These are phyloP conservation scores for Vaccinium darrowii DNA, from an alignment of 148 eudicot species.

Conservation along the genomic window DNA sequence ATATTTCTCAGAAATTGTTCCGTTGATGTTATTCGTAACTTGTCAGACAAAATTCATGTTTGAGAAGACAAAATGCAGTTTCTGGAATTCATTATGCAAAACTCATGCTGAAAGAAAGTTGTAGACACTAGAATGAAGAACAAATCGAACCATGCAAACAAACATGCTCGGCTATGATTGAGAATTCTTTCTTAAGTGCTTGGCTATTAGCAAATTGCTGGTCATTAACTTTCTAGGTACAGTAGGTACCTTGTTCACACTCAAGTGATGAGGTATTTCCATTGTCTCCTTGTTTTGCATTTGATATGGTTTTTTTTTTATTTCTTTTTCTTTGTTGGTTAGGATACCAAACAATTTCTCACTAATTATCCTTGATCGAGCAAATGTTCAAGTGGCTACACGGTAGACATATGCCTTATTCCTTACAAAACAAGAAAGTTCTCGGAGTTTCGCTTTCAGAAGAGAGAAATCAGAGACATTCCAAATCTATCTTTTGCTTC, in stretches of 20 bases:
- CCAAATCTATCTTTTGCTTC: slow-evolving; percentile 57
- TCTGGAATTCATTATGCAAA: too few species aligned
- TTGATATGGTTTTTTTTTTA: background rate
- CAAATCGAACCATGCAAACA: background rate
- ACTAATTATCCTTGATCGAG: slow-evolving; percentile 13
- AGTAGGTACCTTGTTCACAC: background rate
- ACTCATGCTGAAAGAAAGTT: background rate
- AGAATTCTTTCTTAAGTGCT: background rate
- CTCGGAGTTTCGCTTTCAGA: slow-evolving; percentile 19
- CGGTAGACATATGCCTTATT: slow-evolving; percentile 14
- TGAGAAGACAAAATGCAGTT: background rate
- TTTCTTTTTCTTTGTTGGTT: background rate
- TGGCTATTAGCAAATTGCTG: background rate
- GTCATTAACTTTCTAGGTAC: background rate
- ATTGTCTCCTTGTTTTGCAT: background rate
- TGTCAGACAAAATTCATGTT: background rate
- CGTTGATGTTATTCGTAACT: background rate
- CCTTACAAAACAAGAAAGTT: slow-evolving; percentile 10
- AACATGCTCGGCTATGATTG: background rate
- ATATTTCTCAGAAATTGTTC: background rate
- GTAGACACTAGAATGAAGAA: background rate
- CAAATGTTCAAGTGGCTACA: slow-evolving; percentile 9
- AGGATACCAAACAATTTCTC: slow-evolving; percentile 2
- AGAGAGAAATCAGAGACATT: slow-evolving; percentile 37
- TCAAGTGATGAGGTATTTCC: background rate